Base-by-base conservation (phyloP, 192 early-diverging fungal species). In the Podila horticola region DNA sequence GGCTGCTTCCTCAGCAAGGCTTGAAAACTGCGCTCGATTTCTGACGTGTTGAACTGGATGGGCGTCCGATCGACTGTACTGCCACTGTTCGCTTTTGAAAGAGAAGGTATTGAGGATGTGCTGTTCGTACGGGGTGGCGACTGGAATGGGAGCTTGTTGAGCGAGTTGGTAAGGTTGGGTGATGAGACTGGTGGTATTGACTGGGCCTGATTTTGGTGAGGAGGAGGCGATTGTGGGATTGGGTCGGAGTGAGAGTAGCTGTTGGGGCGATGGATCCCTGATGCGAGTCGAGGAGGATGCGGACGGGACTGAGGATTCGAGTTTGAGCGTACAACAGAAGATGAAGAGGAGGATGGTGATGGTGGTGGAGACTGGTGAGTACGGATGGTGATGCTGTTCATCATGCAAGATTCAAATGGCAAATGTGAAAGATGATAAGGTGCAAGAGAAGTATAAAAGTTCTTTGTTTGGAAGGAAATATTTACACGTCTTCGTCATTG, bases 1-100 rank as follows among this genome's bases (percentile, higher is more conserved):
- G 75, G 75, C 30, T 79, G 75, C 41, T 79, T 79, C 55, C 68
- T 79, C 20, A 79, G 70, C 41, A 79, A 26, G 17, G 69, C 65
- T 49, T 79, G 69, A 29, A 68, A 79, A 20, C 75, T 79, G 15
- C 68, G 68, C 50, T 79, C 60, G n/a, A 79, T 79, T 49, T 72
- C 69, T 34, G 66, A 79, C 5, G 65, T 72, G 28, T 79, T 68
- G 66, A 79, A 79, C 38, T 79, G 69, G 20, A 66, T 51, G 2
- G 50, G 57, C 2, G 63, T 50, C 17, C 31, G 5, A n/a, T 29
- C 33, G 3, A 33, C 12, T 7, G 58, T 59, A 11, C 58, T 63
- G 62, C 34, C 20, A 63, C 62, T 38, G 17, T 64, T 58, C 49
- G 71, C 58, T 36, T 24, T 20, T 66, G 36, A 38, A 26, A 22